Conservation (phyloP, 23 red algal genomes). For the Cyanidium caldarium region DNA sequence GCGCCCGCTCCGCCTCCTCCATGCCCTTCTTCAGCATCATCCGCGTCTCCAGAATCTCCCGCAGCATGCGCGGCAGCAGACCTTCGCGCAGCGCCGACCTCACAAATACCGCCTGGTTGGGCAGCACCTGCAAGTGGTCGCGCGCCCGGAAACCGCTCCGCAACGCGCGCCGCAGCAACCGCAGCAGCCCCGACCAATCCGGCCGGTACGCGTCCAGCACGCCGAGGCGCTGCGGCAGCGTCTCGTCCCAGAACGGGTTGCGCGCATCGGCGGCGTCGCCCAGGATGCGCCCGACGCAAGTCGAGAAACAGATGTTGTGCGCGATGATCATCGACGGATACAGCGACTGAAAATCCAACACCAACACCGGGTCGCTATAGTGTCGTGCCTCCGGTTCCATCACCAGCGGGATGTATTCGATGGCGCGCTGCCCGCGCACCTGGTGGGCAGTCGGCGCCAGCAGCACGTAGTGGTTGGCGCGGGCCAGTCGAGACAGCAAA, state of each 20-base stretch:
- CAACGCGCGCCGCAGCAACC: too few relatives aligned
- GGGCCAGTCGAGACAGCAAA: constrained; percentile 56
- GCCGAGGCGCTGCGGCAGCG: background rate
- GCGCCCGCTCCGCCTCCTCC: constrained; percentile 20
- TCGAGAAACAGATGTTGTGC: constrained; percentile 94
- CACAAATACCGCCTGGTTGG: constrained; percentile 77
- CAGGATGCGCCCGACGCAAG: constrained; percentile 51
- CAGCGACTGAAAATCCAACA: constrained; percentile 84
- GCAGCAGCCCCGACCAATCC: background rate
- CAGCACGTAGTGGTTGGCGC: constrained; percentile 35
- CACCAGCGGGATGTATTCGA: constrained; percentile 78
- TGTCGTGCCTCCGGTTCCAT: constrained; percentile 65
- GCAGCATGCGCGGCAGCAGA: constrained; percentile 62
- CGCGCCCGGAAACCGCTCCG: too few relatives aligned
- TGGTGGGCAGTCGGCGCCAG: constrained; percentile 38
- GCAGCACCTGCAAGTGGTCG: background rate
- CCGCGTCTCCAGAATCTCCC: constrained; percentile 81
- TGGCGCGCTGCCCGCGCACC: constrained; percentile 57
- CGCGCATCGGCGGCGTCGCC: background rate
- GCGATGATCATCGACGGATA: constrained; percentile 99
- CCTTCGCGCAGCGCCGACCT: constrained; percentile 38
- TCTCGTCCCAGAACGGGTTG: background rate
- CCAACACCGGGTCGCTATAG: constrained; percentile 69
- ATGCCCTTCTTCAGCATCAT: constrained; percentile 88
- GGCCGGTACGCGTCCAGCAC: background rate